Conservation (phyloP, 2,329 filamentous ascomycete species). For the Taxawa tesnikishii region DNA sequence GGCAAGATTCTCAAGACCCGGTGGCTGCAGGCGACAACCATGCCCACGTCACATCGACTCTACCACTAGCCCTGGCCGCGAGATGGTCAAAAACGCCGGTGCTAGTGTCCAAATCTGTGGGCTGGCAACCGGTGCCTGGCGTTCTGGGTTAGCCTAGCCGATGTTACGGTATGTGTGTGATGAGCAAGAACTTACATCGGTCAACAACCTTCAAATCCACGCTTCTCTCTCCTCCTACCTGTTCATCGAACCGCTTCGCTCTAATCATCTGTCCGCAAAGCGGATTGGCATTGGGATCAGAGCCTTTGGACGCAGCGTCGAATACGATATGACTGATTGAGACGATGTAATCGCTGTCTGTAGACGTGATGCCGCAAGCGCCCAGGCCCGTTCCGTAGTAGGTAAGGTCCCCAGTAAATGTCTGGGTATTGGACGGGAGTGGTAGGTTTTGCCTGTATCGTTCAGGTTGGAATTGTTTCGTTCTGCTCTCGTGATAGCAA, state of each 20-base stretch:
- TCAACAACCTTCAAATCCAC: conserved; percentile 57
- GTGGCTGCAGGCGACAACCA: conserved; percentile 13
- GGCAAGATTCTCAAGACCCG: background rate
- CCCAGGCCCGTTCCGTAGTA: conserved; percentile 58
- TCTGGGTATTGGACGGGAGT: conserved; percentile 37
- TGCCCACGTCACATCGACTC: conserved; percentile 20
- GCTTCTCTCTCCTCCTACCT: conserved; percentile 33
- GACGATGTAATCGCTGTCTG: conserved; percentile 46
- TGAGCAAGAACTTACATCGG: conserved; percentile 35
- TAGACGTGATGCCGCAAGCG: conserved; percentile 52
- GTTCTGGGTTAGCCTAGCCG: background rate
- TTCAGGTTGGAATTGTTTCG: no score
- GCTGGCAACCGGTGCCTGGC: conserved; percentile 25
- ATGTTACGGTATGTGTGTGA: background rate
- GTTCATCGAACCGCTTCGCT: conserved; percentile 37
- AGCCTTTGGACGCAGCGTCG: conserved; percentile 36
- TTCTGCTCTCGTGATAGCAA: background rate
- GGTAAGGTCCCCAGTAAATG: conserved; percentile 52
- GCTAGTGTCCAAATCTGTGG: conserved; percentile 38
- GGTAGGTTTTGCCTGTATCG: conserved; percentile 34
- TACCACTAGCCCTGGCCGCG: conserved; percentile 20
- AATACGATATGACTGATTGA: conserved; percentile 57
- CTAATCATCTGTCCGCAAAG: conserved; percentile 57
- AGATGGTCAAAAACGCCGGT: conserved; percentile 34
- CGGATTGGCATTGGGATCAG: conserved; percentile 49